Base-by-base conservation (phyloP, 345 rosid species). In the Populus alba region DNA sequence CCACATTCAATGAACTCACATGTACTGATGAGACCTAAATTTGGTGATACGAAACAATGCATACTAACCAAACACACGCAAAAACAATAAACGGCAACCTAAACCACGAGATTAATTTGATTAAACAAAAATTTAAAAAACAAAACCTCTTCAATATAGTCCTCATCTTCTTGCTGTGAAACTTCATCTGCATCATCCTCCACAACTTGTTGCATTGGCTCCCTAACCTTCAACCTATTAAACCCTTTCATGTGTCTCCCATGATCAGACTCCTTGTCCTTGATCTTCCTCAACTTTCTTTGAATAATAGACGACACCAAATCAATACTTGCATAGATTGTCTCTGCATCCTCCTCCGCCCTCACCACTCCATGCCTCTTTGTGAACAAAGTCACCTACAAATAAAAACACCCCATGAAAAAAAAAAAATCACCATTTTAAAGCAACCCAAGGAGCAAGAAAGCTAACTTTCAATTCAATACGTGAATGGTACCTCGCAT, bases 281-380 rank as follows among this genome's bases (percentile, higher is more conserved):
- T 95, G 62, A 95, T 95, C 90, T 95, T 95, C 86, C 98, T 92
- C 80, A 95, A 73, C 87, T 95, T 95, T 80, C 99, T 81, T 61
- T 91, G 92, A 35, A 93, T 78, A 53, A 92, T 88, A 6, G 97
- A 83, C 8, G 99, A 91, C 12, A 85, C 99, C 89, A 92, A 84
- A 80, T 95, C 98, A 11, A 95, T 93, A 81, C 97, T 89, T 23
- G 86, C 97, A 38, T 82, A 91, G 8, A 90, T 83, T 0, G 98
- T 86, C 86, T 93, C 99, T 0, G 92, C 91, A 75, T 88, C 97
- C 85, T 93, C 98, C 88, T 95, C 99, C 9, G 94, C 99, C 1
- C 98, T 93, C 73, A 95, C 81, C 69, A 95, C 97, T 25, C 97
- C 99, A 86, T 95, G 99, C 86, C 85, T 92, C 86, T 95, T 95